phyloP scores from a whole-genome alignment of 768 basidiomycete species.

The Pleurotus eryngii region DNA sequence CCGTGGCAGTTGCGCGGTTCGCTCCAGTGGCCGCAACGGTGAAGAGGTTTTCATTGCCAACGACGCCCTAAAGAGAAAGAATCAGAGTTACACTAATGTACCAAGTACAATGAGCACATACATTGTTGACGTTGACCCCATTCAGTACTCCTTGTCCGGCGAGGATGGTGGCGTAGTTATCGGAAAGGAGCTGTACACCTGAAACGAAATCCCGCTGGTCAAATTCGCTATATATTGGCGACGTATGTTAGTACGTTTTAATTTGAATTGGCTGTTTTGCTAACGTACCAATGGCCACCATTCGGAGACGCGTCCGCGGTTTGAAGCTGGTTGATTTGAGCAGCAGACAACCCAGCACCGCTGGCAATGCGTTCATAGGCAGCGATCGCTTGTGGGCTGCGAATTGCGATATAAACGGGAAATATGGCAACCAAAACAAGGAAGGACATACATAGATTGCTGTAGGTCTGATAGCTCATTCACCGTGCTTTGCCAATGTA shows the following conservation, averaged over 20 bases:
- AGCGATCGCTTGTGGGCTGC: constrained; percentile 18
- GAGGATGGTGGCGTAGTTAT: constrained; percentile 20
- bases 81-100: not conserved
- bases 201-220: constrained; percentile 23
- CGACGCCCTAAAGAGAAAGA: constrained; percentile 13
- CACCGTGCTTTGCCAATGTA: constrained; percentile 24
- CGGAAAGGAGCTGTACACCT: constrained; percentile 22
- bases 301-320: constrained; percentile 22
- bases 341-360: constrained; percentile 12
- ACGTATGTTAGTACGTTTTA: too few species aligned
- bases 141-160: constrained; percentile 13
- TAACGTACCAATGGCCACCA: constrained; percentile 22
- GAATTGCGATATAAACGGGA: not conserved
- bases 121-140: constrained; percentile 18
- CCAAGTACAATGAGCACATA: constrained; percentile 5
- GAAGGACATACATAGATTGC: constrained; percentile 16
- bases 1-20: too few species aligned
- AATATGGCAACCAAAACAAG: not conserved
- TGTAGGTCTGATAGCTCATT: constrained; percentile 20
- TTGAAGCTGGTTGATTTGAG: constrained; percentile 16
- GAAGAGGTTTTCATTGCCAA: constrained; percentile 20
- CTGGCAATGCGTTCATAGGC: constrained; percentile 21
- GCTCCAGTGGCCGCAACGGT: constrained; percentile 6
- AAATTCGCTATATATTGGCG: constrained; percentile 18
- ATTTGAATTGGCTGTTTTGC: not conserved